Percentiles rank a stretch among this genome's conserved stretches.
phyloP scores from a whole-genome alignment of 1,284 basidiomycete species.

The Peniophora sp. region DNA sequence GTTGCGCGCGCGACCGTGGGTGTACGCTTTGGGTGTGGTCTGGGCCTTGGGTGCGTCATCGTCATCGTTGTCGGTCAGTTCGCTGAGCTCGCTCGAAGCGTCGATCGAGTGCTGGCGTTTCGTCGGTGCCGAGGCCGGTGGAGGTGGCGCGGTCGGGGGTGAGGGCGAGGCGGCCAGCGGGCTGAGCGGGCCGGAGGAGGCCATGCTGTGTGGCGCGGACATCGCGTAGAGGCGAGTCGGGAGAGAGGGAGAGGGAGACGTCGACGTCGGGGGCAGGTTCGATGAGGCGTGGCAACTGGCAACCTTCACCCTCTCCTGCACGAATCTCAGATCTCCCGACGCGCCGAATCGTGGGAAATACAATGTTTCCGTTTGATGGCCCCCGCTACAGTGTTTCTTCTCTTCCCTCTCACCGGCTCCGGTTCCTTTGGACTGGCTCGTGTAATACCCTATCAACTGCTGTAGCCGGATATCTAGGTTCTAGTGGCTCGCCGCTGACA shows the following conservation, averaged over 20 bases:
- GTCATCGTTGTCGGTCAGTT: constrained; percentile 73
- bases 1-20: not conserved
- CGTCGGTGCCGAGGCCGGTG: constrained; percentile 4
- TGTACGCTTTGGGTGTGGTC: not conserved
- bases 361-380: not conserved
- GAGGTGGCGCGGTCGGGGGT: constrained; percentile 14
- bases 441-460: no score
- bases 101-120: constrained; percentile 28
- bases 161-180: constrained; percentile 45
- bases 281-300: not conserved
- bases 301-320: not conserved
- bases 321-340: not conserved
- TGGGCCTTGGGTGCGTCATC: constrained; percentile 22
- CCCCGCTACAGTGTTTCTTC: not conserved
- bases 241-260: constrained; percentile 18
- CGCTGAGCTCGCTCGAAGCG: constrained; percentile 69
- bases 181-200: constrained; percentile 58
- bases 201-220: constrained; percentile 37
- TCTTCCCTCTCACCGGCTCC: not conserved
- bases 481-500: no score
- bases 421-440: no score
- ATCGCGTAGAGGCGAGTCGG: no score
- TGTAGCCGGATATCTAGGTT: no score
- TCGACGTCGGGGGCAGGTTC: constrained; percentile 10
- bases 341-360: no score